Percentiles rank a stretch among this genome's conserved stretches.
Evolutionary conservation across 805 yeast species (phyloP).

Genomic region (Schwanniomyces occidentalis): DNA sequence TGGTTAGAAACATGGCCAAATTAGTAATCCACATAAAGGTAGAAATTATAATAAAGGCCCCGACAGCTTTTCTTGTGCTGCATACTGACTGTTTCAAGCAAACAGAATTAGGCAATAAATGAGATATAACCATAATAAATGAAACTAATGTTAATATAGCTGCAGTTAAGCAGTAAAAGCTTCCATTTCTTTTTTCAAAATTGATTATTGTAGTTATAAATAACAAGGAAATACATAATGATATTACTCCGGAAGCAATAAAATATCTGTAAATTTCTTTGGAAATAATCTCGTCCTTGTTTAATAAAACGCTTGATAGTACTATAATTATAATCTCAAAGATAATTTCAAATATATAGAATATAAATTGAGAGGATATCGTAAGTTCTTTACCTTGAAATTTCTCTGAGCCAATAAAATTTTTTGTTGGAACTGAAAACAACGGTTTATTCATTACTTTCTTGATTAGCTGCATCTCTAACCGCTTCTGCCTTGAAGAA

Average conservation of each 20-base stretch:
- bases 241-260: conserved; percentile 35
- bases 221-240: conserved; percentile 32
- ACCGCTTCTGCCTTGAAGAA: conserved; percentile 18
- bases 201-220: conserved; percentile 38
- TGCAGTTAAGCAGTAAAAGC: conserved; percentile 38
- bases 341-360: conserved; percentile 31
- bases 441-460: conserved; percentile 36
- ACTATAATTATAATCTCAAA: conserved; percentile 28
- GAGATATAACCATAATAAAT: conserved; percentile 29
- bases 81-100: too few relatives aligned
- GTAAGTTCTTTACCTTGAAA: conserved; percentile 13
- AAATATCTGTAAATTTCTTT: conserved; percentile 34
- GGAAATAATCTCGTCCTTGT: conserved; percentile 22
- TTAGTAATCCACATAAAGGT: conserved; percentile 40
- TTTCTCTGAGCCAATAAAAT: conserved; percentile 13
- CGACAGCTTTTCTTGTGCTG: conserved; percentile 32
- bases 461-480: conserved; percentile 29
- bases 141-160: conserved; percentile 35
- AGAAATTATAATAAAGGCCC: conserved; percentile 38
- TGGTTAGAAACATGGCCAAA: conserved; percentile 38
- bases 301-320: conserved; percentile 24
- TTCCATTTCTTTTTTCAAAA: conserved; percentile 41
- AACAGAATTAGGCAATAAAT: conserved; percentile 22
- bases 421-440: conserved; percentile 19
- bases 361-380: conserved; percentile 27